Conservation (phyloP, 441 rosid species). For the Adansonia rubrostipa region DNA sequence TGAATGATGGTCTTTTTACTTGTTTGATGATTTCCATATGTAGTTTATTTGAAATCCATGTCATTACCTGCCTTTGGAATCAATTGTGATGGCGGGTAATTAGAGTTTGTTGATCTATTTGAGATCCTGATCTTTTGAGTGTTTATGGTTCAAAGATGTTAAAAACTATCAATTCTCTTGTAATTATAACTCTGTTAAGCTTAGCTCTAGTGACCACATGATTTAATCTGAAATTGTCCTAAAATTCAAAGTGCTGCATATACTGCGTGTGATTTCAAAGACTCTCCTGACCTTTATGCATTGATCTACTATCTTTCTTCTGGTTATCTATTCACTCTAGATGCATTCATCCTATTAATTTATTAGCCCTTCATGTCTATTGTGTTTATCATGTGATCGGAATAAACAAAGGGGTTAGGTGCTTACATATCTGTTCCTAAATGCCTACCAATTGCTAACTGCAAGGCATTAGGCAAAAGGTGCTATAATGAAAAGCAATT, state of each 20-base stretch:
- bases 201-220: not conserved
- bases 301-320: not conserved
- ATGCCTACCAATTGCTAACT: not conserved
- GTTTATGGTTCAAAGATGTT: not conserved
- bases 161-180: not conserved
- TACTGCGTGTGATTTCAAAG: not conserved
- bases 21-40: not conserved
- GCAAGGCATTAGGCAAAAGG: not conserved
- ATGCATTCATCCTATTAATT: not conserved
- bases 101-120: not conserved
- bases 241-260: not conserved
- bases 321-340: not conserved
- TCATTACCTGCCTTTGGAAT: not conserved
- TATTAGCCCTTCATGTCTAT: not conserved
- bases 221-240: not conserved
- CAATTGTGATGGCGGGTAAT: not conserved
- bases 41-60: not conserved
- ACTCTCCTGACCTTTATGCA: not conserved
- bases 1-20: not conserved
- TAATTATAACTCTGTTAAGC: not conserved
- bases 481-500: not conserved
- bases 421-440: not conserved
- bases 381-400: not conserved
- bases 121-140: not conserved
- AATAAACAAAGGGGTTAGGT: not conserved